Conservation (phyloP, 345 rosid species). For the Lepidium didymum region DNA sequence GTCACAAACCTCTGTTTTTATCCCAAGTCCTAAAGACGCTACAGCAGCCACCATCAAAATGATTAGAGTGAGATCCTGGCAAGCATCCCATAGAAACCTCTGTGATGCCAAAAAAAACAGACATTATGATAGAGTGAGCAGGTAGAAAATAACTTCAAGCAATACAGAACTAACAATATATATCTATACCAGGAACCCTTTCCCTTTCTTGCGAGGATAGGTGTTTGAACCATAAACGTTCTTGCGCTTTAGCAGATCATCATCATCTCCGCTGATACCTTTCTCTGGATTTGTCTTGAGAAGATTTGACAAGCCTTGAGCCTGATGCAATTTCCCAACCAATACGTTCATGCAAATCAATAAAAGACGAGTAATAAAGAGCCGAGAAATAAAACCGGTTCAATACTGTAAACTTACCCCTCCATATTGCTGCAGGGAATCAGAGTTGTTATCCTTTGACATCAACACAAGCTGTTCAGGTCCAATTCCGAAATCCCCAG, state of each 20-base stretch:
- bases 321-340: constrained; percentile 34
- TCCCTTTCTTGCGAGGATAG: constrained; percentile 87
- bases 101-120: constrained; percentile 17
- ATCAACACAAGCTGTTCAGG: constrained; percentile 68
- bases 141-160: not conserved
- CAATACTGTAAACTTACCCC: constrained; percentile 49
- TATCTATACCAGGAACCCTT: constrained; percentile 70
- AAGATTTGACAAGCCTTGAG: constrained; percentile 49
- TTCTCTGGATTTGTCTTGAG: constrained; percentile 60
- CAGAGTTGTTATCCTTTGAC: constrained; percentile 63
- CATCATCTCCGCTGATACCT: constrained; percentile 73
- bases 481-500: constrained; percentile 54
- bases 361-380: not conserved
- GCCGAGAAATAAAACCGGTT: not conserved
- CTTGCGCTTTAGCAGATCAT: constrained; percentile 56
- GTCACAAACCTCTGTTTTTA: constrained; percentile 82
- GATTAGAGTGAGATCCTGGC: constrained; percentile 77
- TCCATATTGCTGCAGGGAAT: constrained; percentile 52
- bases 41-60: constrained; percentile 88
- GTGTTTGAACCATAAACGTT: constrained; percentile 75
- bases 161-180: not conserved
- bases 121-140: not conserved
- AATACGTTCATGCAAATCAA: not conserved
- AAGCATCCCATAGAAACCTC: constrained; percentile 87
- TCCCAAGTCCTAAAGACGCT: constrained; percentile 83